Conservation (phyloP, 345 rosid genomes). For the Ceriops tagal region DNA sequence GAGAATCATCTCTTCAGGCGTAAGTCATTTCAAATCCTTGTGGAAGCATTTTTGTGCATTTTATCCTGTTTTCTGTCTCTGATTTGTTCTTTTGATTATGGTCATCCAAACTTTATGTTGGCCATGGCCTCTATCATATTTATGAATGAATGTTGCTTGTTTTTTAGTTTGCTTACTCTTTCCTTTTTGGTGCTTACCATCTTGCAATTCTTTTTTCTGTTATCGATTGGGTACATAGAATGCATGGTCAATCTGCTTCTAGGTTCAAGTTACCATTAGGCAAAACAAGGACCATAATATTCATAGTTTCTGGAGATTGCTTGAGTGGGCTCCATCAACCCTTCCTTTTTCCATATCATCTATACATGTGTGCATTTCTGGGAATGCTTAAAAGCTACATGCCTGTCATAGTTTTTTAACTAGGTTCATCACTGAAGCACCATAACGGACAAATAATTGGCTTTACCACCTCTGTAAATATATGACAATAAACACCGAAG, state of each 20-base stretch:
- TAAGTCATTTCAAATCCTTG: slow-evolving; percentile 29
- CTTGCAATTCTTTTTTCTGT: background rate
- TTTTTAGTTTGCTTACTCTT: background rate
- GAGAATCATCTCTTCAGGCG: slow-evolving; percentile 71
- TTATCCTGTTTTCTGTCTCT: background rate
- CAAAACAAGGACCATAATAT: background rate
- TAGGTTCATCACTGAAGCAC: background rate
- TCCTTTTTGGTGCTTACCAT: background rate
- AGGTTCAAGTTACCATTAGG: background rate
- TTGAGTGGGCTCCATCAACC: no score
- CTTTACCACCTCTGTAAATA: background rate
- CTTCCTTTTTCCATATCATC: no score
- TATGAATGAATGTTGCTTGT: background rate
- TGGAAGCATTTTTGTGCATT: background rate
- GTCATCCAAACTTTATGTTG: background rate
- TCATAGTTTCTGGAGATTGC: no score
- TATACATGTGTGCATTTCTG: no score
- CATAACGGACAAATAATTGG: background rate
- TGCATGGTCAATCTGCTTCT: background rate
- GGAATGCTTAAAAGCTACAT: no score
- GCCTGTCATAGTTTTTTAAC: no score
- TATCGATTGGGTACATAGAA: background rate
- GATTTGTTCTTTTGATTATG: background rate
- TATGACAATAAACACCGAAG: background rate
- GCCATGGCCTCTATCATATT: no score